Base-by-base conservation (phyloP, 192 early-diverging fungal species). In the Coemansia sp. region DNA sequence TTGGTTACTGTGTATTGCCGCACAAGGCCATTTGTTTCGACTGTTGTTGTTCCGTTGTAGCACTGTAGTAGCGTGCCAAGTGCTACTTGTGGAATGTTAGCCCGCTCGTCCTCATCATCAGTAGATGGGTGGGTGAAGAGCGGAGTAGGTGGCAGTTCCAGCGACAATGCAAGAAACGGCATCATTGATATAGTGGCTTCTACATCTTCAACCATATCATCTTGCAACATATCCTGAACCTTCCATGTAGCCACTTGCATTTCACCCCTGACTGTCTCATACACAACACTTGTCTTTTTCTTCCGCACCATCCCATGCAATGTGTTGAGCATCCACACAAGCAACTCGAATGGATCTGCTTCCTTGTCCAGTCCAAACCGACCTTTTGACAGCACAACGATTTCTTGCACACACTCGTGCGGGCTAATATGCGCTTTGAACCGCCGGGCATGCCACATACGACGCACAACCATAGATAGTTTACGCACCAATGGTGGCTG, bases 351-450 rank as follows among this genome's bases (percentile, higher is more conserved):
- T 2, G 92, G 87, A 73, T 98, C 95, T 18, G 86, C 83, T 64
- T 94, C 91, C 47, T 85, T 78, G 3, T 88, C 89, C 19, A 96
- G 71, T 37, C 85, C 84, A 71, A 96, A 98, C 48, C 84, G 73
- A 48, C 90, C 86, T 16, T 87, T 83, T 69, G 92, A 94, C 1
- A 91, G 87, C 61, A 86, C 92, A 3, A 87, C 85, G n/a, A 96
- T 87, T 83, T 97, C 96, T 85, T 98, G 96, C 3, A 96, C 71
- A 1, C 97, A 71, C 66, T 98, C 97, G 71, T 98, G 97, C 6
- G 95, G 97, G 69, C 90, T 92, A 39, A 96, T 90, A 82, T 98
- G 97, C 0, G 90, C 90, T 57, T 96, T 96, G 67, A 96, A 96
- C 12, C 92, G 93, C 26, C 85, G 78, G 51, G 91, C 84, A 69